Evolutionary conservation across 331 rosid species (phyloP), one percentile per base, ranked within the genome.

Genomic region (Prunus yedoensis): DNA sequence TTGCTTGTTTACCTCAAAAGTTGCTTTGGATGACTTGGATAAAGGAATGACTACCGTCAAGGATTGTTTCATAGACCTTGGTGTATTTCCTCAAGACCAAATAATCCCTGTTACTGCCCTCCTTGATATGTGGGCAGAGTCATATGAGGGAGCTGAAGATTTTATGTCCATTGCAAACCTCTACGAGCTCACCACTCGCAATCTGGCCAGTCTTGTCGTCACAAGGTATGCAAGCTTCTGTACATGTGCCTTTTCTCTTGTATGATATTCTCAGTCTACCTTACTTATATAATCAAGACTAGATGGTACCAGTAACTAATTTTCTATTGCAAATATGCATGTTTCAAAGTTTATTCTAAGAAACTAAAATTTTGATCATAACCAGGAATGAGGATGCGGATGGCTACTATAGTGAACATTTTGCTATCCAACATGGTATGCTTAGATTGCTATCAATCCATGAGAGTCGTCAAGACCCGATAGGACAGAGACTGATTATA

Each of bases 101-200:
- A 86, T 83, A 77, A 91, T 88, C 20, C 83, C 93, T 63, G 88
- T 68, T 52, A 56, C 83, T 23, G 77, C 88, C 18, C 89, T 91
- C 46, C 81, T 88, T 79, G 91, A 89, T 86, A 83, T 91, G 67
- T 88, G 89, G 91, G 74, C 70, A 50, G 91, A 83, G 59, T 56
- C 88, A 56, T 65, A 73, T 68, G 71, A 23, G 25, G 79, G 21
- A 17, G 76, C 75, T 46, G 80, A 83, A 50, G 81, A 68, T 74
- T 80, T 52, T 5, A 11, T 14, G 35, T 89, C 93, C 58, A 50
- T 85, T 65, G 56, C 49, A 30, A 81, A 62, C 4, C 81, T 90
- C 35, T 15, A 54, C 12, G 46, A 85, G 20, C 88, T 90, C 56
- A 75, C 41, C 49, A 8, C 49, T 4, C 69, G 70, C 10, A 90